These are phyloP conservation scores for Solanum medicagineum DNA, from an alignment of 257 asterid genomes.

Conservation along the genomic window DNA sequence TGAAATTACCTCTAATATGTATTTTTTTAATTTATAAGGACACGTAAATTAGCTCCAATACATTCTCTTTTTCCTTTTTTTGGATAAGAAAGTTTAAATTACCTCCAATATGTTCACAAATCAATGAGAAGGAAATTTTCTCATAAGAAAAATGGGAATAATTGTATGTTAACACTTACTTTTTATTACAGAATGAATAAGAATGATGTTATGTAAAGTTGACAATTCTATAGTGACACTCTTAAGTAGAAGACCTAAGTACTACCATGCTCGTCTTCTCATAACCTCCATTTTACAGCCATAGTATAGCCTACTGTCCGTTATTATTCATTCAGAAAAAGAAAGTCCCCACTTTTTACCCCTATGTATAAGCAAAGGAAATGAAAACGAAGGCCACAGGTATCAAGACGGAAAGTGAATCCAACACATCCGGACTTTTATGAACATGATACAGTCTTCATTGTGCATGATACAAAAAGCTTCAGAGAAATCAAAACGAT, in stretches of 20 bases:
- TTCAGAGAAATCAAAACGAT: slow-evolving; percentile 4
- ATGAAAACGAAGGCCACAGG: neutral
- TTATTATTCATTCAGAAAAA: neutral
- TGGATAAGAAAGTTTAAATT: neutral
- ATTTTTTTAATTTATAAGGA: neutral
- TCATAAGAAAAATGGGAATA: neutral
- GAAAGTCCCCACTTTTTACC: neutral
- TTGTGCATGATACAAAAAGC: neutral
- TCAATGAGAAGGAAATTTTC: neutral
- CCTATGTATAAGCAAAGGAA: neutral
- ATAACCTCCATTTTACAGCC: neutral
- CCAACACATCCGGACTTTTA: neutral
- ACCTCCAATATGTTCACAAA: neutral
- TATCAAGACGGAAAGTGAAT: neutral
- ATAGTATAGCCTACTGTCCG: neutral
- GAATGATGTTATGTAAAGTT: neutral
- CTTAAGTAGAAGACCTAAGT: neutral
- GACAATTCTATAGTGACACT: neutral
- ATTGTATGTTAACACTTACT: neutral
- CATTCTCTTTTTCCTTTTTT: neutral
- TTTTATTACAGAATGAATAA: neutral
- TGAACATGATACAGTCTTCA: neutral
- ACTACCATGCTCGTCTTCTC: neutral
- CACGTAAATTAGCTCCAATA: neutral
- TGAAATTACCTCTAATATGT: neutral